Conservation (phyloP, 2,329 filamentous ascomycete species). For the Xylariaceae sp. region DNA sequence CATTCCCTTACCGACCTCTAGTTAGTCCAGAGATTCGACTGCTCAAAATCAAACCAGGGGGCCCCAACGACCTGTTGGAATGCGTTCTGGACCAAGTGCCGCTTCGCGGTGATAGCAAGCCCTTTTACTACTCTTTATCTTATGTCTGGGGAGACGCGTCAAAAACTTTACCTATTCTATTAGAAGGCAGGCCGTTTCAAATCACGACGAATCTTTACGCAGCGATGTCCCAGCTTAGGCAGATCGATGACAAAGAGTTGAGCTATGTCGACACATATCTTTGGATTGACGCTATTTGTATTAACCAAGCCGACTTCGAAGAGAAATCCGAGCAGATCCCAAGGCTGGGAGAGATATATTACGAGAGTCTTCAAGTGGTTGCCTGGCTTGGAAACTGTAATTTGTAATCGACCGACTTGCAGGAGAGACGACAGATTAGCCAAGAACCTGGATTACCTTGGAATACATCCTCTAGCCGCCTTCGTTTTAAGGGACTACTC, state of each 20-base stretch:
- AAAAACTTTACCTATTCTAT: constrained; percentile 4
- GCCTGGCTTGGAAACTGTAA: background rate
- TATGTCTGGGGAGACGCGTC: constrained; percentile 8
- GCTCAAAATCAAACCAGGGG: constrained; percentile 12
- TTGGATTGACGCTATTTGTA: constrained; percentile 22
- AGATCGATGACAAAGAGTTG: background rate
- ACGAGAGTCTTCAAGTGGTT: background rate
- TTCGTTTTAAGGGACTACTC: too few species aligned
- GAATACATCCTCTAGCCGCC: too few species aligned
- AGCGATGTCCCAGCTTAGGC: constrained; percentile 3
- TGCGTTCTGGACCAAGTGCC: constrained; percentile 16
- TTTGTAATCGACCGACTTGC: background rate
- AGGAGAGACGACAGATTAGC: background rate
- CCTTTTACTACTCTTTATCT: constrained; percentile 10
- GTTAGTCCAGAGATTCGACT: constrained; percentile 12
- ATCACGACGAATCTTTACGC: constrained; percentile 9
- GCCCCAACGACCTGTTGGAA: constrained; percentile 11
- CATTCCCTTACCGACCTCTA: constrained; percentile 15
- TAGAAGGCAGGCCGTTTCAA: constrained; percentile 5
- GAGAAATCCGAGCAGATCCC: constrained; percentile 14
- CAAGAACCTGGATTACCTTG: too few species aligned
- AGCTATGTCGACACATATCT: background rate
- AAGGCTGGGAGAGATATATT: constrained; percentile 19
- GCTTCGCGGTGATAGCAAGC: constrained; percentile 2
- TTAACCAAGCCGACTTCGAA: constrained; percentile 14